phyloP scores from a whole-genome alignment of 768 basidiomycete genomes.

The Aureoboletus auriporus region DNA sequence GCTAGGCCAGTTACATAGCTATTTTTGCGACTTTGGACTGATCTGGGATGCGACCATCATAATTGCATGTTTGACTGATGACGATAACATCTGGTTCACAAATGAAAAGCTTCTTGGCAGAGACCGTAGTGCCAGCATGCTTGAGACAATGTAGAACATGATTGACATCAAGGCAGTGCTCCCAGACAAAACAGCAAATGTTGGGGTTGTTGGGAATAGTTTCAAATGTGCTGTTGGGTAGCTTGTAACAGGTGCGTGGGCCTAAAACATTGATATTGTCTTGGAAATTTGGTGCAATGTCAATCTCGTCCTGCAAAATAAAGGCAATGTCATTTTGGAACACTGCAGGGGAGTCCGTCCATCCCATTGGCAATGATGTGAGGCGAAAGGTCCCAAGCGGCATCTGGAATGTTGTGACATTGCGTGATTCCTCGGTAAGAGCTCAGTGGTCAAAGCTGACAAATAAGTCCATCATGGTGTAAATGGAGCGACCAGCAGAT shows the following conservation, averaged over 20 bases:
- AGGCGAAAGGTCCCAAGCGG: constrained; percentile 34
- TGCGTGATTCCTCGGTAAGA: constrained; percentile 15
- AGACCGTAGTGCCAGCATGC: constrained; percentile 37
- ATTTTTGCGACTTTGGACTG: constrained; percentile 24
- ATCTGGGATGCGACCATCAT: constrained; percentile 31
- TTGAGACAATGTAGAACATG: constrained; percentile 16
- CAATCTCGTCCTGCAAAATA: constrained; percentile 39
- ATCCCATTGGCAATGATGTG: constrained; percentile 38
- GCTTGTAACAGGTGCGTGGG: constrained; percentile 32
- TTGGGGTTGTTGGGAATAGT: constrained; percentile 7
- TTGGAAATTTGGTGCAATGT: constrained; percentile 33
- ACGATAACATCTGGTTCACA: constrained; percentile 27
- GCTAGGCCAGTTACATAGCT: constrained; percentile 27
- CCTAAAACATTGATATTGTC: constrained; percentile 39
- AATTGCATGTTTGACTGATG: constrained; percentile 37
- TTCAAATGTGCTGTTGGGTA: constrained; percentile 3
- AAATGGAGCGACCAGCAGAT: constrained; percentile 6
- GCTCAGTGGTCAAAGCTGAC: neutral
- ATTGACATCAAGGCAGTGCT: constrained; percentile 29
- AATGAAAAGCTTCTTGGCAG: constrained; percentile 32
- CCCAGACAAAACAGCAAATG: constrained; percentile 20
- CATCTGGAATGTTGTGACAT: constrained; percentile 43
- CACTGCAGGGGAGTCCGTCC: constrained; percentile 36
- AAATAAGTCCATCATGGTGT: constrained; percentile 5
- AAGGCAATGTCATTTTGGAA: constrained; percentile 38